Evolutionary conservation across 345 rosid species (phyloP), one percentile per base, ranked within the genome.

Genomic region (Arabidopsis thaliana): DNA sequence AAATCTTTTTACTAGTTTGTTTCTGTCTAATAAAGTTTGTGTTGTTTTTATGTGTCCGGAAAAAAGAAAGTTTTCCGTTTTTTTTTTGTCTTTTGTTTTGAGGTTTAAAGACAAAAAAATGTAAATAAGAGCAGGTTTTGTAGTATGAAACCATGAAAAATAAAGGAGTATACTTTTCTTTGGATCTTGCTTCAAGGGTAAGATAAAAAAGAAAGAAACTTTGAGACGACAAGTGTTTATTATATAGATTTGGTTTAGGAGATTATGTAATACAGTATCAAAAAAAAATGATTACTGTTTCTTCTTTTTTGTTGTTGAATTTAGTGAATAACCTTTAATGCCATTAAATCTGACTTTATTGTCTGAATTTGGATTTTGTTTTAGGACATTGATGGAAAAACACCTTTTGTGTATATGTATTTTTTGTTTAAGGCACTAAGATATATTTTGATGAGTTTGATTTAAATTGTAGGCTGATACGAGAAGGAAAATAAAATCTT

Each of bases 161-260:
- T 34, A 77, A 71, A 69, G 60, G 55, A 33, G 36, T 20, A 24
- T 63, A 40, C 61, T 71, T 77, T 70, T 71, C 61, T 71, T 24
- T n/a, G 55, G 76, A 65, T 64, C 62, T 77, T 77, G 76, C 80
- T 77, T 77, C 80, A 71, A 64, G 37, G 23, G 38, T 56, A 77
- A 77, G 80, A 56, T 71, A 2, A 0, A 77, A 25, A 51, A 32
- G 80, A 71, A 48, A 32, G 61, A 77, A 57, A 71, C 76, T 67
- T 59, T 59, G 59, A 72, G 69, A 66, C 78, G 78, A 67, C 78
- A 78, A 30, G 50, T 40, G 61, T 77, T 14, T 71, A 28, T 64
- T 37, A 28, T 48, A 48, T 61, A 59, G 44, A 63, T 42, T 14
- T 51, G 3, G 63, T 20, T 69, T 42, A 49, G 8, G 59, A 16